A percentile compares a stretch with the other conserved stretches of the same genome.
phyloP scores from a whole-genome alignment of 2,329 filamentous ascomycete genomes.

The Beauveria brongniartii region DNA sequence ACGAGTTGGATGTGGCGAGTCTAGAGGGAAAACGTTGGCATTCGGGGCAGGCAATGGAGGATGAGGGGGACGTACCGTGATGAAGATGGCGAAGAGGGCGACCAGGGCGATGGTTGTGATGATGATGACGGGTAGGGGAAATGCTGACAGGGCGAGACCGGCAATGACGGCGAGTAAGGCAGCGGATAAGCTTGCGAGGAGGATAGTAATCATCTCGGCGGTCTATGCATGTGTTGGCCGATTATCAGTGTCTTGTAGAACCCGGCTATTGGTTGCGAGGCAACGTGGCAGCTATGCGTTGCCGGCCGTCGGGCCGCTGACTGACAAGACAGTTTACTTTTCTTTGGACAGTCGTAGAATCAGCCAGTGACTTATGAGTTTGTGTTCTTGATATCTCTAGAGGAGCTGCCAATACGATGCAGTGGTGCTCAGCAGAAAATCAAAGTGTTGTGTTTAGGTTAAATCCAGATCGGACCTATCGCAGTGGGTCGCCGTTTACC shows the following conservation, averaged over 20 bases:
- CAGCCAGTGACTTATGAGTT: neutral
- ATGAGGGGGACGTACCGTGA: conserved; percentile 20
- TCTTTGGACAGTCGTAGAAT: no score
- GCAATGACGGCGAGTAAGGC: neutral
- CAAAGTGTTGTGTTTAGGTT: neutral
- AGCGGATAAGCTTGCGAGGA: neutral
- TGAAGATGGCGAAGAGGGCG: conserved; percentile 19
- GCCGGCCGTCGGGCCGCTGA: neutral
- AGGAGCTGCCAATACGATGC: neutral
- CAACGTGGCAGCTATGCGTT: neutral
- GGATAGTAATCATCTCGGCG: neutral
- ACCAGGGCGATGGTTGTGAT: conserved; percentile 16
- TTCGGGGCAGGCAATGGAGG: no score
- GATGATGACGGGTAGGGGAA: conserved; percentile 10
- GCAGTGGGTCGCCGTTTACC: neutral
- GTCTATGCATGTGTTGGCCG: neutral
- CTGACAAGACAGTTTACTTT: neutral
- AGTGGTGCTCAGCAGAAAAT: neutral
- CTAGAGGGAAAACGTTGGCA: conserved; percentile 14
- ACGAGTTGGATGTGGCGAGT: conserved; percentile 24
- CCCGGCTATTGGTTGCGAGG: neutral
- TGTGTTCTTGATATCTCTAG: neutral
- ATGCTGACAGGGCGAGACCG: conserved; percentile 3
- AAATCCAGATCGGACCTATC: neutral
- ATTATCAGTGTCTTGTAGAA: neutral